Evolutionary conservation across 352 stramenopile species (phyloP), one percentile per base, ranked within the genome.

Genomic region (Phytophthora cryptogea): DNA sequence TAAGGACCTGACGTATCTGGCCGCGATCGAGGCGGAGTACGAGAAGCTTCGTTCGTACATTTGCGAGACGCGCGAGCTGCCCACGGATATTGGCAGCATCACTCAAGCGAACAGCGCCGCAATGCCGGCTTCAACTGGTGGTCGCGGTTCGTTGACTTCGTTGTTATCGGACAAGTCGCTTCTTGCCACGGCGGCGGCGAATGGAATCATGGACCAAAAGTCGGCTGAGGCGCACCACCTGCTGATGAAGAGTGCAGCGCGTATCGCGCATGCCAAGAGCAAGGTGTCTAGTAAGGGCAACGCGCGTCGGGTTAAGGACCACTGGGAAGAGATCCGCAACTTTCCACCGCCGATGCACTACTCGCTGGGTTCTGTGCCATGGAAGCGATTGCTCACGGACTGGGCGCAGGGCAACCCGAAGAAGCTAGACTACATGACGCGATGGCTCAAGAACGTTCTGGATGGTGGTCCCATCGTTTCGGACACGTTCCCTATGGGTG

Each of bases 341-440:
- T 94, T 75, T 55, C 80, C 86, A 5, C 79, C 83, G 27, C 56
- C 86, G 5, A 89, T 95, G 84, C 83, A 92, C 51, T 95, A 93
- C 69, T 83, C 72, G 32, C 55, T 95, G 14, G 86, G 86, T 23
- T 94, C 83, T 16, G 86, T 92, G 27, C 86, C 86, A 1, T 95
- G 86, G 84, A 95, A 95, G 66, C 83, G 86, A 4, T 47, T 95
- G 61, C 72, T 95, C 2, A 89, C 84, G 28, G 86, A 95, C 44
- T 95, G 86, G 86, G 86, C 86, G 0, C 86, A 95, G 52, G 86
- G 86, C 52, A 95, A 95, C 68, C 82, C 86, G 26, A 95, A 95
- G 68, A 95, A 95, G 55, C 67, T 95, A n/a, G 86, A 95, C 55
- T 95, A 95, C 65, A 95, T 95, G 86, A 92, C 79, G 13, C 71